A percentile compares a stretch with the other conserved stretches of the same genome.
These are phyloP conservation scores for Microthlaspi erraticum DNA, from an alignment of 345 rosid species.

Conservation along the genomic window DNA sequence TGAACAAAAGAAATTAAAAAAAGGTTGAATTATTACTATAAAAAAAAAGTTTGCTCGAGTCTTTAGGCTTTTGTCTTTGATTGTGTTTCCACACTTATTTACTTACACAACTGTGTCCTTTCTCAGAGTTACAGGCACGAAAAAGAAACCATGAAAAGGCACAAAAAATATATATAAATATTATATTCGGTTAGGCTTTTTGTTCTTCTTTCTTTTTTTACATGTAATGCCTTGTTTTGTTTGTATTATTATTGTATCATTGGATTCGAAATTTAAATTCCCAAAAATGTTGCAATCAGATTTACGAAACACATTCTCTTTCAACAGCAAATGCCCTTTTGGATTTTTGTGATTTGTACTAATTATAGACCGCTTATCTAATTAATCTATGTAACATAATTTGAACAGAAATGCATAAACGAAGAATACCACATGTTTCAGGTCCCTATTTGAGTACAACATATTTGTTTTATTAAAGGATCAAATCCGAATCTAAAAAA, in stretches of 20 bases:
- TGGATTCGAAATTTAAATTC: conserved; percentile 48
- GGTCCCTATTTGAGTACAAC: no score
- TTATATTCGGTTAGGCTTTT: conserved; percentile 22
- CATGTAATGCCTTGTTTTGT: conserved; percentile 40
- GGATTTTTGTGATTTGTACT: conserved; percentile 38
- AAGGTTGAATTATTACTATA: background rate
- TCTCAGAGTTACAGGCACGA: conserved; percentile 44
- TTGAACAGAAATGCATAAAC: background rate
- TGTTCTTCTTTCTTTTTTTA: background rate
- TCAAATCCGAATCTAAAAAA: no score
- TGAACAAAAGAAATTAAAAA: conserved; percentile 32
- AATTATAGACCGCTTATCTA: background rate
- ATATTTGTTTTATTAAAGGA: no score
- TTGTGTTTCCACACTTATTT: conserved; percentile 41
- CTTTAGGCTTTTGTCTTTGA: conserved; percentile 43
- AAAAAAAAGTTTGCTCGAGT: conserved; percentile 32
- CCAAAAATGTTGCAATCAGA: conserved; percentile 34
- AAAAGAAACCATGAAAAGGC: conserved; percentile 42
- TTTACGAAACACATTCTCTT: conserved; percentile 35
- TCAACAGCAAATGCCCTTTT: conserved; percentile 38
- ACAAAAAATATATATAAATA: background rate
- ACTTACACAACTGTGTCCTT: conserved; percentile 29
- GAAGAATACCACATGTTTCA: background rate
- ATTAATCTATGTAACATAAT: background rate
- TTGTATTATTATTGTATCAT: conserved; percentile 40